phyloP scores from a whole-genome alignment of 495 filamentous ascomycete genomes.

The Aspergillus diversus region DNA sequence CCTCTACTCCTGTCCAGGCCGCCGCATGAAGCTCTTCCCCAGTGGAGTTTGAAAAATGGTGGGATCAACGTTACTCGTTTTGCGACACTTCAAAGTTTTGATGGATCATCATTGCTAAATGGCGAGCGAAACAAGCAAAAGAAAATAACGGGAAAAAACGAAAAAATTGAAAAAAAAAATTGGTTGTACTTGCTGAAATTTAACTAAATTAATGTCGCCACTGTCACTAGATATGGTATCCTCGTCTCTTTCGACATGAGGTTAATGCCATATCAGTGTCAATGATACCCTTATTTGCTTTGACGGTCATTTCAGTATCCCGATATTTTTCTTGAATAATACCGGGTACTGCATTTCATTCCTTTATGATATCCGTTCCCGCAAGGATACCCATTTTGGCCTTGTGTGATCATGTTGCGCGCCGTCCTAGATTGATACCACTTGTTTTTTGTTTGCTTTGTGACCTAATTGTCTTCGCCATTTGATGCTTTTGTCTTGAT shows the following conservation, averaged over 20 bases:
- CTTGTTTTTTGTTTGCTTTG: conserved; percentile 38
- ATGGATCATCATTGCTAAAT: conserved; percentile 16
- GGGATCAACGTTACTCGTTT: conserved; percentile 38
- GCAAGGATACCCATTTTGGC: conserved; percentile 38
- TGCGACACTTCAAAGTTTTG: conserved; percentile 18
- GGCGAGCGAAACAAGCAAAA: conserved; percentile 16
- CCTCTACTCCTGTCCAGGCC: conserved; percentile 52
- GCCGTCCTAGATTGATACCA: conserved; percentile 60
- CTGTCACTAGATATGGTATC: conserved; percentile 35
- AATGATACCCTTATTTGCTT: conserved; percentile 36
- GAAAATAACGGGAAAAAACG: conserved; percentile 17
- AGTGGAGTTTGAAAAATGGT: conserved; percentile 50
- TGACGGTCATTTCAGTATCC: conserved; percentile 30
- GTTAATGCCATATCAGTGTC: conserved; percentile 15
- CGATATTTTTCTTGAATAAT: conserved; percentile 23
- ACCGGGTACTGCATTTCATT: conserved; percentile 35
- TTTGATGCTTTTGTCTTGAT: conserved; percentile 38
- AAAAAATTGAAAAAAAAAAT: conserved; percentile 20
- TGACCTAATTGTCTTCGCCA: conserved; percentile 31
- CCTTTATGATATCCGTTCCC: conserved; percentile 45
- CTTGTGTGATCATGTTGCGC: conserved; percentile 45
- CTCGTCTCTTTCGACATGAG: conserved; percentile 15
- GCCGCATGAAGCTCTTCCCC: conserved; percentile 48
- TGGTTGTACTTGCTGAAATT: conserved; percentile 20
- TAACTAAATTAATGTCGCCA: conserved; percentile 32